Evolutionary conservation across 257 asterid species (phyloP).

Genomic region (Scutellaria barbata): DNA sequence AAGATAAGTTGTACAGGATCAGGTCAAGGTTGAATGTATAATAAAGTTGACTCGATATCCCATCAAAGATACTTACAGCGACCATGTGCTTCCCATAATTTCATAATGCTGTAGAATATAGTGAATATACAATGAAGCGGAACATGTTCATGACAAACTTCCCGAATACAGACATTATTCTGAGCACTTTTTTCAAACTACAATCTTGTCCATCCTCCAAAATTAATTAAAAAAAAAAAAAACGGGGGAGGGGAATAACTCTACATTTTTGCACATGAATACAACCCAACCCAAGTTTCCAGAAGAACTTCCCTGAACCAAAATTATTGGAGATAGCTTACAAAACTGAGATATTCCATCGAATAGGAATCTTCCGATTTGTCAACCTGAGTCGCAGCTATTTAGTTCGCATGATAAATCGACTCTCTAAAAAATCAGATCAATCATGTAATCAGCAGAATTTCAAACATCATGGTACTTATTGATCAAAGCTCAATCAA

Average conservation of each 20-base stretch:
- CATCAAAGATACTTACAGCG: no score
- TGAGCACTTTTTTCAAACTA: neutral
- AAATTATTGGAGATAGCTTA: neutral
- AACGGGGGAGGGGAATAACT: no score
- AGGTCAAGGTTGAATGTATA: no score
- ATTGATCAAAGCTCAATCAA: neutral
- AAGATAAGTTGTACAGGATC: no score
- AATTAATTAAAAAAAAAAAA: no score
- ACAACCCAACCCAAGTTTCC: no score
- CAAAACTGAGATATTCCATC: neutral
- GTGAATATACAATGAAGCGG: neutral
- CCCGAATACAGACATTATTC: neutral
- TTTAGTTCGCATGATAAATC: neutral
- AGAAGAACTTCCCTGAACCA: neutral
- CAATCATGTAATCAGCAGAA: neutral
- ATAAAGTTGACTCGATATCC: no score
- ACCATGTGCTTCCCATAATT: no score
- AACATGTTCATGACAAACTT: neutral
- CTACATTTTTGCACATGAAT: no score
- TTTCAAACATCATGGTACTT: neutral
- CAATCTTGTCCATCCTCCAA: neutral
- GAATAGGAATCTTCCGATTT: neutral
- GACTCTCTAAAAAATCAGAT: neutral
- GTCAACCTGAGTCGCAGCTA: slow-evolving; percentile 5
- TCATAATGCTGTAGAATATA: no score